Evolutionary conservation across 805 yeast species (phyloP).

Genomic region (Myxozyma vanderwaltii): DNA sequence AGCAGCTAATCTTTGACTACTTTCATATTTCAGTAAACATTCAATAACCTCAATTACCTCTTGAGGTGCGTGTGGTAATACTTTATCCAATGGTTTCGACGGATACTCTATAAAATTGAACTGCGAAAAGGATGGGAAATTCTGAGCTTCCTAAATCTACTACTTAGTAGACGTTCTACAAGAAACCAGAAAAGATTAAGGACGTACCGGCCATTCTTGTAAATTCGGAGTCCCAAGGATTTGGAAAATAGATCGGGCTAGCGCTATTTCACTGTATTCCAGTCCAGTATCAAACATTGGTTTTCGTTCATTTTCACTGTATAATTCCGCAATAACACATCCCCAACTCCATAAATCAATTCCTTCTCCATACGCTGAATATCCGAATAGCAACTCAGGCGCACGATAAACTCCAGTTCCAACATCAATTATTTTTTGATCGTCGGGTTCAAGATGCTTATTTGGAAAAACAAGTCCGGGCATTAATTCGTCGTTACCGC

Average conservation of each 20-base stretch:
- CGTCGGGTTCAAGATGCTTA: slow-evolving; percentile 39
- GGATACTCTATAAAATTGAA: slow-evolving; percentile 13
- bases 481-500: background rate
- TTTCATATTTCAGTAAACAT: slow-evolving; percentile 16
- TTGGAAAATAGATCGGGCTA: slow-evolving; percentile 57
- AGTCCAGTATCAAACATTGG: slow-evolving; percentile 47
- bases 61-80: slow-evolving; percentile 20
- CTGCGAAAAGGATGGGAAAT: slow-evolving; percentile 16
- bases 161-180: too few species aligned
- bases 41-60: slow-evolving; percentile 13
- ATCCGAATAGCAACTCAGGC: slow-evolving; percentile 70
- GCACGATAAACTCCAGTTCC: slow-evolving; percentile 70
- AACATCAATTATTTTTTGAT: slow-evolving; percentile 51
- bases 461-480: background rate
- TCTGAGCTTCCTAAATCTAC: slow-evolving; percentile 17
- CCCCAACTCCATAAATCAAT: slow-evolving; percentile 78
- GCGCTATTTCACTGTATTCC: slow-evolving; percentile 56
- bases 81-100: slow-evolving; percentile 4
- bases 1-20: slow-evolving; percentile 14
- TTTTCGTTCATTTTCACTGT: slow-evolving; percentile 37
- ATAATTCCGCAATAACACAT: slow-evolving; percentile 56
- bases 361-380: slow-evolving; percentile 53
- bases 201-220: slow-evolving; percentile 47
- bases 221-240: slow-evolving; percentile 66
- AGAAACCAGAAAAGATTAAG: too few species aligned